phyloP scores from a whole-genome alignment of 495 filamentous ascomycete genomes.

The Hyphodiscus hymeniophilus region DNA sequence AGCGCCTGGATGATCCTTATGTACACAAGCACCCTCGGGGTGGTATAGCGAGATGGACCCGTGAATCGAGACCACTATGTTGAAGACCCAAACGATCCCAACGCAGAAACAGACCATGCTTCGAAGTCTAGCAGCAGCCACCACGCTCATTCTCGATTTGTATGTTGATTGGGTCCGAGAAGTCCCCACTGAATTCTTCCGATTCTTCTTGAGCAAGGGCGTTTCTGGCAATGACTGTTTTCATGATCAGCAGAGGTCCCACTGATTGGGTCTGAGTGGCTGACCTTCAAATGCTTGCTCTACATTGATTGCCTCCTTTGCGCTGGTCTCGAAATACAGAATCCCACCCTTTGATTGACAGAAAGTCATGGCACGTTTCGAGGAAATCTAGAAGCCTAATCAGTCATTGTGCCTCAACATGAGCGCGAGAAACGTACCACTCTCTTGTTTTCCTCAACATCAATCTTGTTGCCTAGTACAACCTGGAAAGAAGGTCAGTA shows the following conservation, averaged over 20 bases:
- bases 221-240: slow-evolving; percentile 87
- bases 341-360: slow-evolving; percentile 96
- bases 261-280: slow-evolving; percentile 5
- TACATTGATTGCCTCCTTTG: slow-evolving; percentile 96
- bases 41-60: not conserved
- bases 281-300: slow-evolving; percentile 97
- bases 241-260: not conserved
- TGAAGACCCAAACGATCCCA: not conserved
- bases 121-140: slow-evolving; percentile 67
- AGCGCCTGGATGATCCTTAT: slow-evolving; percentile 24
- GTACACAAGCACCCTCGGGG: slow-evolving; percentile 10
- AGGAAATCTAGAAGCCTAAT: slow-evolving; percentile 57
- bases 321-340: slow-evolving; percentile 98
- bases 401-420: not conserved
- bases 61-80: not conserved
- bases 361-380: slow-evolving; percentile 91
- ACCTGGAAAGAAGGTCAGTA: slow-evolving; percentile 42
- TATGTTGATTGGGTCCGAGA: slow-evolving; percentile 95
- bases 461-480: slow-evolving; percentile 97
- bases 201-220: slow-evolving; percentile 94
- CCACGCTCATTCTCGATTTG: slow-evolving; percentile 85
- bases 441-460: slow-evolving; percentile 92
- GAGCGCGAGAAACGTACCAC: slow-evolving; percentile 46
- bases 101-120: slow-evolving; percentile 7
- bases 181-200: slow-evolving; percentile 85